Base-by-base conservation (phyloP, 2,329 filamentous ascomycete genomes). In the Aureobasidium sp. region DNA sequence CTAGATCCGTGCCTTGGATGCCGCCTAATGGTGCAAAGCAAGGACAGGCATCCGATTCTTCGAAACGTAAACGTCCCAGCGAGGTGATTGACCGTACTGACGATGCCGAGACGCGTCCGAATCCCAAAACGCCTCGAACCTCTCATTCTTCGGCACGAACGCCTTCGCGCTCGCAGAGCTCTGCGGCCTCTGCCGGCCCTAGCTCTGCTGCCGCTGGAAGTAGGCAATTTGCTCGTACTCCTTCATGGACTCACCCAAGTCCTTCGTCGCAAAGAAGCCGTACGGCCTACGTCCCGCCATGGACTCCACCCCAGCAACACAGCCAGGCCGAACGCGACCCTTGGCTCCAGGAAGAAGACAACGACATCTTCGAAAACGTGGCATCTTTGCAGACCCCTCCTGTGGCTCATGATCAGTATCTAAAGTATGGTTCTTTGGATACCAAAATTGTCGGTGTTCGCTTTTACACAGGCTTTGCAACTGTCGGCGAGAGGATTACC, bases 381-480 rank as follows among this genome's bases (percentile, higher is more conserved):
- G 64, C 61, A 11, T 69, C 69, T 27, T 71, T 71, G 17, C 70
- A 73, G 44, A 45, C 34, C 9, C 42, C 25, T 12, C 20, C 59
- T 36, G 62, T 55, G 22, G 67, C 63, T 42, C 65, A 68, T 5
- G 67, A 70, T 2, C 66, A 61, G 14, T 63, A 63, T n/a, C 66
- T 62, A 41, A 69, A 70, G 7, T 73, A 71, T 53, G 77, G 74
- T 17, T 70, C 71, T 45, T 55, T 83, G 8, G 67, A 78, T 14
- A 79, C 78, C 42, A 85, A 85, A 64, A 82, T 86, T 31, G 84
- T 87, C 2, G 84, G 84, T 70, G 81, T 74, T 64, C 79, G 76
- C 48, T 89, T 84, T 70, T 90, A 90, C 71, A 74, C 73, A 29
- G 58, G 58, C 22, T 61, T 52, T 52, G 48, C 58, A 42, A 52